These are phyloP conservation scores for Pythium myriotylum DNA, from an alignment of 352 stramenopile species.

Conservation along the genomic window DNA sequence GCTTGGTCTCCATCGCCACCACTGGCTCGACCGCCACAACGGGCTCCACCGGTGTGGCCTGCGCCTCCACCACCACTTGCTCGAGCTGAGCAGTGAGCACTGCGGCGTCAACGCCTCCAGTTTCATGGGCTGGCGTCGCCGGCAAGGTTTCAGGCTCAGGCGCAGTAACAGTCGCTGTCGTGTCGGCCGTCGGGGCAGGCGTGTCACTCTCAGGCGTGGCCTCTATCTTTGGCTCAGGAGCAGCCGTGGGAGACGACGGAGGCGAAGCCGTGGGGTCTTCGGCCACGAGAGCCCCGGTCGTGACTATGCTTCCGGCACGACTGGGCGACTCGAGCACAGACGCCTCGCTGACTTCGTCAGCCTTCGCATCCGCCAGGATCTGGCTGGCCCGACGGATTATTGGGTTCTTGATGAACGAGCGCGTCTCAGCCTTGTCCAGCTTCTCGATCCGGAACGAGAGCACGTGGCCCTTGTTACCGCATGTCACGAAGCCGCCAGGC, in stretches of 20 bases:
- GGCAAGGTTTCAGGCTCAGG: neutral
- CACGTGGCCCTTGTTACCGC: constrained; percentile 40
- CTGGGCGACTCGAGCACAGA: constrained; percentile 53
- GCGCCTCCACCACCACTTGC: neutral
- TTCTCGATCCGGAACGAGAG: constrained; percentile 50
- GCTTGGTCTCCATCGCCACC: neutral
- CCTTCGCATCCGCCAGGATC: constrained; percentile 43
- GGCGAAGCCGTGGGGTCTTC: constrained; percentile 3
- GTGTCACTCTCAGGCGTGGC: constrained; percentile 13
- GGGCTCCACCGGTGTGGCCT: neutral
- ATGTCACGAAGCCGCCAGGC: constrained; percentile 50
- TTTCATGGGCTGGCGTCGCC: neutral
- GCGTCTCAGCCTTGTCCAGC: constrained; percentile 30
- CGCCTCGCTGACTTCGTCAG: constrained; percentile 53
- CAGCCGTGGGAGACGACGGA: constrained; percentile 10
- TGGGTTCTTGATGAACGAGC: constrained; percentile 52
- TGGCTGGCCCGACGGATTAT: constrained; percentile 51
- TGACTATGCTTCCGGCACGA: constrained; percentile 40
- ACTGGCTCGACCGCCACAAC: neutral
- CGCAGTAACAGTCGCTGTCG: neutral
- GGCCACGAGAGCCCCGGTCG: constrained; percentile 5
- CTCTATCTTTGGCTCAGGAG: constrained; percentile 2
- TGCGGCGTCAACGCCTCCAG: constrained; percentile 4
- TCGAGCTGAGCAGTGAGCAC: constrained; percentile 13
- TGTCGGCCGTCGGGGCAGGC: too few relatives aligned